phyloP scores from a whole-genome alignment of 192 early-diverging fungal genomes.

The Physocladia obscura region DNA sequence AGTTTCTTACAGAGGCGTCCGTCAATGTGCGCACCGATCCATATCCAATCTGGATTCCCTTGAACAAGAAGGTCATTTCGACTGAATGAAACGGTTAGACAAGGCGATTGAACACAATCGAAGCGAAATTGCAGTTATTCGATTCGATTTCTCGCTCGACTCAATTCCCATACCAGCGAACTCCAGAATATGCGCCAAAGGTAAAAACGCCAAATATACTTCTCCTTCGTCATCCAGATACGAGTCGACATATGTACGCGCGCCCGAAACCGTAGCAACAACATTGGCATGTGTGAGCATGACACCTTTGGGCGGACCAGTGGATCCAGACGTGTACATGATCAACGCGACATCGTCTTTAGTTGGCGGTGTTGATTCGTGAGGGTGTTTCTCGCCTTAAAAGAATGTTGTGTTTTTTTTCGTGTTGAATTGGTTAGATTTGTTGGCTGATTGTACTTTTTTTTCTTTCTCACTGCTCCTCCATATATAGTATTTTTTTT shows the following conservation, averaged over 20 bases:
- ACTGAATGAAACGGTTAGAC: slow-evolving; percentile 75
- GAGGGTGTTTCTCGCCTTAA: slow-evolving; percentile 59
- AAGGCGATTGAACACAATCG: background rate
- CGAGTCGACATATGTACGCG: slow-evolving; percentile 74
- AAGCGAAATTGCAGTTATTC: slow-evolving; percentile 35
- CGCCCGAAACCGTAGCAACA: slow-evolving; percentile 60
- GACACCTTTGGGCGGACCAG: slow-evolving; percentile 87
- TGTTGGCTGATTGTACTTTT: too few species aligned
- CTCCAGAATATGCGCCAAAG: slow-evolving; percentile 88
- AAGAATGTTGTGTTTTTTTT: slow-evolving; percentile 51
- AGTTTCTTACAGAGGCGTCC: slow-evolving; percentile 63
- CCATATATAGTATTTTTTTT: too few species aligned
- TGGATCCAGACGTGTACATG: too few species aligned
- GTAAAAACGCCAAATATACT: slow-evolving; percentile 63
- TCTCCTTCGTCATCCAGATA: slow-evolving; percentile 69
- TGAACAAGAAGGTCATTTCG: slow-evolving; percentile 63
- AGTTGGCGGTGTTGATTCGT: slow-evolving; percentile 54
- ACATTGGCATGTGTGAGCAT: slow-evolving; percentile 80
- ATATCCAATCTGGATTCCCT: slow-evolving; percentile 58
- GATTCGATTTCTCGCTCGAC: slow-evolving; percentile 60
- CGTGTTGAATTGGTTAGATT: slow-evolving; percentile 47
- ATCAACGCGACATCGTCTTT: slow-evolving; percentile 71
- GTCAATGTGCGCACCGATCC: slow-evolving; percentile 66
- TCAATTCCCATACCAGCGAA: too few species aligned
- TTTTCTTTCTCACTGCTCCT: too few species aligned